These are phyloP conservation scores for Metschnikowia dekortorum DNA, from an alignment of 805 yeast genomes.

Conservation along the genomic window DNA sequence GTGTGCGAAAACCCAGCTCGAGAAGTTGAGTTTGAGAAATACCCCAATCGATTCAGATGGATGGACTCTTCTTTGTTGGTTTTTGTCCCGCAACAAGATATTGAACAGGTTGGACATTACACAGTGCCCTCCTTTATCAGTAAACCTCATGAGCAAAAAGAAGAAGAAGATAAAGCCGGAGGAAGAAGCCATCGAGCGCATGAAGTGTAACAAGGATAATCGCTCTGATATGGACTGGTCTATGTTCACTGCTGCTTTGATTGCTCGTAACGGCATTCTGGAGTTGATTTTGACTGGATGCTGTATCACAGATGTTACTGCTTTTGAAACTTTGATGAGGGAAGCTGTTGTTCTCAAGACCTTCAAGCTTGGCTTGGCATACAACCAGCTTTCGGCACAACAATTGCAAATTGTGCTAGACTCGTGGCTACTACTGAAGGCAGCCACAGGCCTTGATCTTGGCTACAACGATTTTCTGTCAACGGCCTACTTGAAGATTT, in stretches of 20 bases:
- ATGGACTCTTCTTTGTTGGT: slow-evolving; percentile 78
- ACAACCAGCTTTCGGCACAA: slow-evolving; percentile 57
- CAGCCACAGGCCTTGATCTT: slow-evolving; percentile 68
- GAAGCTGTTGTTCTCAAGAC: slow-evolving; percentile 55
- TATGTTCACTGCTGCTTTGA: slow-evolving; percentile 63
- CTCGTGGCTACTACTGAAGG: slow-evolving; percentile 50
- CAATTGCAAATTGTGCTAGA: slow-evolving; percentile 52
- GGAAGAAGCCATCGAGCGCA: slow-evolving; percentile 31
- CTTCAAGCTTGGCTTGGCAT: slow-evolving; percentile 69
- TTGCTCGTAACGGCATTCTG: slow-evolving; percentile 68
- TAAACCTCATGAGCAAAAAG: slow-evolving; percentile 40
- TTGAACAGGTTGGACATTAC: slow-evolving; percentile 64
- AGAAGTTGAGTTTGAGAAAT: slow-evolving; percentile 72
- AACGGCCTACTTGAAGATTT: slow-evolving; percentile 28
- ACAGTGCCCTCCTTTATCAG: slow-evolving; percentile 52
- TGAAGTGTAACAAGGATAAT: slow-evolving; percentile 47
- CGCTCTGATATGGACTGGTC: slow-evolving; percentile 84
- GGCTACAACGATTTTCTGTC: slow-evolving; percentile 72
- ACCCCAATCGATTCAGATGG: slow-evolving; percentile 68
- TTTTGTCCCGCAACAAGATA: slow-evolving; percentile 58
- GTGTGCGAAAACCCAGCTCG: slow-evolving; percentile 58
- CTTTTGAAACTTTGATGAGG: slow-evolving; percentile 52
- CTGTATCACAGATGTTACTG: slow-evolving; percentile 51
- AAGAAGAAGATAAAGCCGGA: slow-evolving; percentile 25
- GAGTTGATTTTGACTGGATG: slow-evolving; percentile 79